Evolutionary conservation across 768 basidiomycete species (phyloP).

Genomic region (Ramaria rubella): DNA sequence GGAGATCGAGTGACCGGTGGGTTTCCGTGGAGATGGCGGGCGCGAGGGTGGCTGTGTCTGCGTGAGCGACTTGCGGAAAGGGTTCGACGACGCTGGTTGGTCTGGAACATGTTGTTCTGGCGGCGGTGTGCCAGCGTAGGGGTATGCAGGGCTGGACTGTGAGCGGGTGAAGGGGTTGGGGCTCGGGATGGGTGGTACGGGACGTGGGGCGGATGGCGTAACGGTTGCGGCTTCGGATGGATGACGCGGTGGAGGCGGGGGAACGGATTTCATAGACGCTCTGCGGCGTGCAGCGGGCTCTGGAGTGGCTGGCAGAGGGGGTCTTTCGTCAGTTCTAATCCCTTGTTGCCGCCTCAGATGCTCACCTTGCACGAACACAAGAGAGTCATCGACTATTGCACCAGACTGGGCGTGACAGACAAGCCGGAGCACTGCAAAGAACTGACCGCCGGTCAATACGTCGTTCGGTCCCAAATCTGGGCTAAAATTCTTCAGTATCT

Average conservation of each 20-base stretch:
- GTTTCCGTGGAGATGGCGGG: background rate
- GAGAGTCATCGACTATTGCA: slow-evolving; percentile 51
- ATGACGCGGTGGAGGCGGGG: background rate
- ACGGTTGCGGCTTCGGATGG: background rate
- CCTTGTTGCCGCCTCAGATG: too few relatives aligned
- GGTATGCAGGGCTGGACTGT: background rate
- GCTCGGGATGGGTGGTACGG: background rate
- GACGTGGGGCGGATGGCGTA: background rate
- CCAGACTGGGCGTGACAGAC: slow-evolving; percentile 57
- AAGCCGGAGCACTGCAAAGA: slow-evolving; percentile 68
- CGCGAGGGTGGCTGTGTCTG: slow-evolving; percentile 4
- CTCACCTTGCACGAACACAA: slow-evolving; percentile 73
- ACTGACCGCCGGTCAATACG: slow-evolving; percentile 58
- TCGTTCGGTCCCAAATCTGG: slow-evolving; percentile 49
- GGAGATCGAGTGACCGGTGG: background rate
- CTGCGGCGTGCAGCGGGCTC: background rate
- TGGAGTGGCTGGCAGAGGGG: slow-evolving; percentile 4
- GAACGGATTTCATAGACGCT: background rate
- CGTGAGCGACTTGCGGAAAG: slow-evolving; percentile 18
- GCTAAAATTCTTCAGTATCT: slow-evolving; percentile 64
- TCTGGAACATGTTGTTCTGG: background rate
- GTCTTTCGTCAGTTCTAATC: background rate
- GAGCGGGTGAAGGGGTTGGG: slow-evolving; percentile 3
- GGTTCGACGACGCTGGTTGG: background rate
- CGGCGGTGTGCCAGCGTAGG: background rate